Conservation (phyloP, 1,284 basidiomycete genomes). For the Caloboletus firmus region DNA sequence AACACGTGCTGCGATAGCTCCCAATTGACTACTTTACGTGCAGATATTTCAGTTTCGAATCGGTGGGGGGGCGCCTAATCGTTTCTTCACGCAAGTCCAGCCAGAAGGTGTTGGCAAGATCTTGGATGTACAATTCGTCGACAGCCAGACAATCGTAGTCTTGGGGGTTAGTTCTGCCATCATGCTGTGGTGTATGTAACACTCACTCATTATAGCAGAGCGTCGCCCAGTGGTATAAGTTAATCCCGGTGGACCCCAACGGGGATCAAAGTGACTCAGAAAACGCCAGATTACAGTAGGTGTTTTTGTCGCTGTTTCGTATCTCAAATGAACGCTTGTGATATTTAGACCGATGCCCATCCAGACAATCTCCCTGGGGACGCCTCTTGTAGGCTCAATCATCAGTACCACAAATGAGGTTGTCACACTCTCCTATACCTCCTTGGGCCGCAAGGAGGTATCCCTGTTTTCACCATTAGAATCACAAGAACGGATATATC, state of each 20-base stretch:
- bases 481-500: conserved; percentile 10
- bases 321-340: conserved; percentile 4
- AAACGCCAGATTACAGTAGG: conserved; percentile 23
- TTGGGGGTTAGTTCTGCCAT: conserved; percentile 24
- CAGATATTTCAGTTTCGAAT: conserved; percentile 27
- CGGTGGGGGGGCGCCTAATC: background rate
- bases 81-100: conserved; percentile 11
- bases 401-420: conserved; percentile 13
- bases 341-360: conserved; percentile 13
- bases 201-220: conserved; percentile 19
- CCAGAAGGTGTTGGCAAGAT: conserved; percentile 24
- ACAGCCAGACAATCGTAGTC: conserved; percentile 25
- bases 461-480: conserved; percentile 11
- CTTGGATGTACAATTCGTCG: conserved; percentile 23
- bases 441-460: conserved; percentile 22
- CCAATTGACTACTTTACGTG: background rate
- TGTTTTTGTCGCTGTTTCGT: background rate
- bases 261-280: conserved; percentile 11
- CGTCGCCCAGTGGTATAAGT: conserved; percentile 24
- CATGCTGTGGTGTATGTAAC: background rate
- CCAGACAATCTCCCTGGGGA: conserved; percentile 11
- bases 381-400: conserved; percentile 3
- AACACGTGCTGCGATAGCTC: background rate
- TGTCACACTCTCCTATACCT: conserved; percentile 23
- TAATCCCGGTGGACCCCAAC: conserved; percentile 17